phyloP scores from a whole-genome alignment of 768 basidiomycete genomes.

The Suillus sp. region DNA sequence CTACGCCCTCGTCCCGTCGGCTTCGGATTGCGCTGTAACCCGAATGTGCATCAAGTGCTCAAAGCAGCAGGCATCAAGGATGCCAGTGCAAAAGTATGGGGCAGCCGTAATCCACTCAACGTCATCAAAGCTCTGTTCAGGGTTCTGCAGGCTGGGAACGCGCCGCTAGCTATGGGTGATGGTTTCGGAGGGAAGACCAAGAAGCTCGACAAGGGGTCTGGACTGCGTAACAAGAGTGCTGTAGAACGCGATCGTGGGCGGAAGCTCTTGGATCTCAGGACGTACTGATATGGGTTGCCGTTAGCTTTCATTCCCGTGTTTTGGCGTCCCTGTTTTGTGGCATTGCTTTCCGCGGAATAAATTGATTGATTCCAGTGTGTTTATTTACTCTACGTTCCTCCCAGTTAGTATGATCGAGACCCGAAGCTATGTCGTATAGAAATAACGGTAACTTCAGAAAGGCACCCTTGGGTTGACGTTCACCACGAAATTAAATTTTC shows the following conservation, averaged over 20 bases:
- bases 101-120: constrained; percentile 78
- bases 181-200: constrained; percentile 74
- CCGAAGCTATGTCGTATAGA: not conserved
- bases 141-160: constrained; percentile 84
- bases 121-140: constrained; percentile 85
- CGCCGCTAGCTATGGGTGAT: constrained; percentile 79
- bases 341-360: constrained; percentile 7
- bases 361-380: constrained; percentile 16
- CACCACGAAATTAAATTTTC: constrained; percentile 3
- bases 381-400: not conserved
- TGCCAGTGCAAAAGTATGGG: constrained; percentile 93
- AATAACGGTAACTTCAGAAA: not conserved
- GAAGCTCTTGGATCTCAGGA: constrained; percentile 67
- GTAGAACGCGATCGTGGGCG: constrained; percentile 85
- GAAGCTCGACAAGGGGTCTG: constrained; percentile 73
- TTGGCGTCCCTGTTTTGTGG: constrained; percentile 5
- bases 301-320: constrained; percentile 2
- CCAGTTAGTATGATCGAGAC: not conserved
- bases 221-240: constrained; percentile 66
- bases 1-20: constrained; percentile 85
- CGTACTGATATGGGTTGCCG: constrained; percentile 34
- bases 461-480: not conserved
- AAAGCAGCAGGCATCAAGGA: constrained; percentile 96
- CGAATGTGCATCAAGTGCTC: constrained; percentile 83
- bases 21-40: constrained; percentile 90